Evolutionary conservation across 2,329 filamentous ascomycete genomes (phyloP).

Genomic region (Alternaria sp.): DNA sequence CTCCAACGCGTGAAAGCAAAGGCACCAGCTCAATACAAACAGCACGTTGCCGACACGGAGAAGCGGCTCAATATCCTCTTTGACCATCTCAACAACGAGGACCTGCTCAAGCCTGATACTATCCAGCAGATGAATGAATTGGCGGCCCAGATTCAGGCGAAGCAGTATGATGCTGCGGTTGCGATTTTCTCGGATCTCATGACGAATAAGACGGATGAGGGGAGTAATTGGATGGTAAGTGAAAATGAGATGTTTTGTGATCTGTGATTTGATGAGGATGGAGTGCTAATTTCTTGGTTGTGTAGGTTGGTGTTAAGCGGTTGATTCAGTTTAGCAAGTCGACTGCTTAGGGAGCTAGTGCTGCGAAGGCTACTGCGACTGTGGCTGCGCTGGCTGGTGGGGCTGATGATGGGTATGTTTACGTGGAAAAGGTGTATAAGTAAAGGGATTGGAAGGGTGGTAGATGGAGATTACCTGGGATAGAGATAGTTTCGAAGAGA

Average conservation of each 20-base stretch:
- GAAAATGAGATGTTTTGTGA: background rate
- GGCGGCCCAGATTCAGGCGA: slow-evolving; percentile 47
- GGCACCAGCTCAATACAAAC: slow-evolving; percentile 84
- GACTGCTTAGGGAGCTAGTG: slow-evolving; percentile 20
- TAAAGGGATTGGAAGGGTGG: background rate
- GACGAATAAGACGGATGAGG: slow-evolving; percentile 57
- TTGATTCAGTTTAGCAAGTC: slow-evolving; percentile 49
- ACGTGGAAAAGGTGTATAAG: background rate
- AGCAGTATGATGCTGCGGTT: slow-evolving; percentile 55
- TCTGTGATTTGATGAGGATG: slow-evolving; percentile 9
- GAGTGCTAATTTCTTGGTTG: no score
- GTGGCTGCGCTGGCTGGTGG: background rate
- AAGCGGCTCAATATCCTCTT: slow-evolving; percentile 93
- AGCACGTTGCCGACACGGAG: slow-evolving; percentile 91
- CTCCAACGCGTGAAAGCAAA: slow-evolving; percentile 87
- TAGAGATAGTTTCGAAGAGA: background rate
- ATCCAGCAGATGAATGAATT: slow-evolving; percentile 70
- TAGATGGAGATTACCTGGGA: background rate
- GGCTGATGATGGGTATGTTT: background rate
- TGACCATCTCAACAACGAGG: slow-evolving; percentile 95
- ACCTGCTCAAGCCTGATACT: slow-evolving; percentile 82
- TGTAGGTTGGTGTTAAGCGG: slow-evolving; percentile 45
- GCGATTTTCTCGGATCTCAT: slow-evolving; percentile 55
- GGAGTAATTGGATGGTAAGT: slow-evolving; percentile 60
- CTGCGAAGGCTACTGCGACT: background rate